Evolutionary conservation across 495 filamentous ascomycete genomes (phyloP).

Genomic region (Pseudomonodictys pantanalensis): DNA sequence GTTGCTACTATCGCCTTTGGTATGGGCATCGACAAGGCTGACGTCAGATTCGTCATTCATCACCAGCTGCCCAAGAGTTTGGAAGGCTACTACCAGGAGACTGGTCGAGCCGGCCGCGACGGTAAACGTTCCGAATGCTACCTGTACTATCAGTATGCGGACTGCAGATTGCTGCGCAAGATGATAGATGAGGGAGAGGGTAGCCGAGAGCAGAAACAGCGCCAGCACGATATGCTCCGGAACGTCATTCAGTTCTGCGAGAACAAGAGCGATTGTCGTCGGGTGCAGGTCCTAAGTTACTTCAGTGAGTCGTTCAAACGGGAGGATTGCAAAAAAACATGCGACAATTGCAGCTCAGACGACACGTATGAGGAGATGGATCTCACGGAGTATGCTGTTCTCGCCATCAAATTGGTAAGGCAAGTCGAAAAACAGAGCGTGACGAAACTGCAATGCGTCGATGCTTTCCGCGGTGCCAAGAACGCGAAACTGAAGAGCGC

Average conservation of each 20-base stretch:
- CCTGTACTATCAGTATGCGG: constrained; percentile 78
- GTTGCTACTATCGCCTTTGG: constrained; percentile 99
- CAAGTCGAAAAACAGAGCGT: constrained; percentile 44
- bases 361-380: constrained; percentile 66
- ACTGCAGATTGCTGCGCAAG: constrained; percentile 58
- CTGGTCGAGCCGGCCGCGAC: constrained; percentile 89
- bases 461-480: constrained; percentile 58
- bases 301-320: constrained; percentile 80
- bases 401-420: constrained; percentile 64
- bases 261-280: constrained; percentile 77
- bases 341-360: constrained; percentile 82
- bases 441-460: constrained; percentile 55
- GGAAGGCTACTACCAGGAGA: constrained; percentile 99
- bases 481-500: constrained; percentile 47
- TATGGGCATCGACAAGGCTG: constrained; percentile 97
- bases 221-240: constrained; percentile 79
- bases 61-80: constrained; percentile 87
- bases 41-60: constrained; percentile 95
- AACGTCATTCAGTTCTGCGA: constrained; percentile 84
- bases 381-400: constrained; percentile 68
- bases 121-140: constrained; percentile 84
- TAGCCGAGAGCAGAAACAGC: constrained; percentile 69
- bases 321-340: constrained; percentile 66
- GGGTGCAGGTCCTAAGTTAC: constrained; percentile 84
- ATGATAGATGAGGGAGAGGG: constrained; percentile 82